Conservation (phyloP, 1,139 yeast genomes). For the Sugiyamaella novakii region DNA sequence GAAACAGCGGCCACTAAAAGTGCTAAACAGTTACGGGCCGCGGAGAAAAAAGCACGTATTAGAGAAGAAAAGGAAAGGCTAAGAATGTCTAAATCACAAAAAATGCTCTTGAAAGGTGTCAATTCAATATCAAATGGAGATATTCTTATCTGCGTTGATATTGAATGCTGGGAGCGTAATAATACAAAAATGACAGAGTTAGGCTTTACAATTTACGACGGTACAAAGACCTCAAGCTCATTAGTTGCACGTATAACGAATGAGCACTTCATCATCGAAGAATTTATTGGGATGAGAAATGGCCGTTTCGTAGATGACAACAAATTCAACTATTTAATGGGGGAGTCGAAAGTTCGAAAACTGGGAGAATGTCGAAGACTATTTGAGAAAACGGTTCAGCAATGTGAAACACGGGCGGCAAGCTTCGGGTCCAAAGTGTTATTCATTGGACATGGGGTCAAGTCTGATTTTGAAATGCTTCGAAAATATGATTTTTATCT, state of each 20-base stretch:
- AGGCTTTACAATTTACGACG: slow-evolving; percentile 65
- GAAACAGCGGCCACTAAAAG: not conserved
- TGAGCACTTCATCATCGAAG: slow-evolving; percentile 62
- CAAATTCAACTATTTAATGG: slow-evolving; percentile 57
- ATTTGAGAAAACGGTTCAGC: slow-evolving; percentile 21
- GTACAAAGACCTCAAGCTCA: slow-evolving; percentile 8
- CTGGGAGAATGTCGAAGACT: slow-evolving; percentile 26
- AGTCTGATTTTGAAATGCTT: slow-evolving; percentile 63
- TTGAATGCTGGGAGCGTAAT: slow-evolving; percentile 64
- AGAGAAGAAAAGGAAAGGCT: slow-evolving; percentile 5
- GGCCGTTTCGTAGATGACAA: slow-evolving; percentile 66
- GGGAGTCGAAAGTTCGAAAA: slow-evolving; percentile 35
- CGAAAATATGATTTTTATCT: slow-evolving; percentile 50
- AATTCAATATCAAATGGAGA: slow-evolving; percentile 10
- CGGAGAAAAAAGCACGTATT: slow-evolving; percentile 7
- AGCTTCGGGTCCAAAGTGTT: slow-evolving; percentile 36
- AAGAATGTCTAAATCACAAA: slow-evolving; percentile 3
- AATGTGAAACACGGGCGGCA: slow-evolving; percentile 24
- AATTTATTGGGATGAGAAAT: slow-evolving; percentile 51
- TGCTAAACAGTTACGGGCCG: not conserved
- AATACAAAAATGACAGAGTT: slow-evolving; percentile 58
- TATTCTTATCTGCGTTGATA: slow-evolving; percentile 50
- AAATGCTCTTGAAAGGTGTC: slow-evolving; percentile 8
- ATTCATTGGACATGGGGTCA: slow-evolving; percentile 71
- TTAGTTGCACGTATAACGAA: slow-evolving; percentile 45